A percentile compares a stretch with the other conserved stretches of the same genome.
Evolutionary conservation across 108 stramenopile genomes (phyloP).

Genomic region (Schizochytrium sp.): DNA sequence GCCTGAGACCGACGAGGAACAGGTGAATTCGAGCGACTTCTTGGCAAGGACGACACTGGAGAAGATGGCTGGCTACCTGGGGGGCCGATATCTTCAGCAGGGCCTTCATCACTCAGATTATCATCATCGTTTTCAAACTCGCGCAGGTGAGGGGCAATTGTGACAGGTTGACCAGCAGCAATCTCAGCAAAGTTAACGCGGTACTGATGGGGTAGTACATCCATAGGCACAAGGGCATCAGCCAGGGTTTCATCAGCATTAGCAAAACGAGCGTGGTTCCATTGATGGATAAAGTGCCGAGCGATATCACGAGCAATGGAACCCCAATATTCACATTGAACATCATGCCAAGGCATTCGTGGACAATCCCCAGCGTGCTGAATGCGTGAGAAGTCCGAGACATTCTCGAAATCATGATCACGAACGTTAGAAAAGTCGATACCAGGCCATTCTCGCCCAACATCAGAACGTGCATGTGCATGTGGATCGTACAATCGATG

Average conservation of each 20-base stretch:
- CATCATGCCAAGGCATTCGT: slow-evolving; percentile 65
- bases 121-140: background rate
- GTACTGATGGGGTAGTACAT: slow-evolving; percentile 14
- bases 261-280: slow-evolving; percentile 59
- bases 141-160: background rate
- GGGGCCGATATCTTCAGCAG: background rate
- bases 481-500: slow-evolving; percentile 31
- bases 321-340: slow-evolving; percentile 17
- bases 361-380: slow-evolving; percentile 23
- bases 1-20: no score
- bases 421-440: slow-evolving; percentile 56
- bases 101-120: background rate
- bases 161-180: background rate
- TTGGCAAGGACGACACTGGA: no score
- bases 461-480: background rate
- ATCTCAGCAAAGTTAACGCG: background rate
- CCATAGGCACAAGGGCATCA: background rate
- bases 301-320: slow-evolving; percentile 47
- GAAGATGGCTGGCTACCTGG: no score
- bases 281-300: slow-evolving; percentile 56
- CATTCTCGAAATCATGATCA: slow-evolving; percentile 41
- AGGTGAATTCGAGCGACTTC: no score
- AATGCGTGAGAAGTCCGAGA: background rate
- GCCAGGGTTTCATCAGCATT: background rate
- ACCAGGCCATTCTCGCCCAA: slow-evolving; percentile 52